phyloP scores from a whole-genome alignment of 129 eudicot species.

The Escallonia herrerae region DNA sequence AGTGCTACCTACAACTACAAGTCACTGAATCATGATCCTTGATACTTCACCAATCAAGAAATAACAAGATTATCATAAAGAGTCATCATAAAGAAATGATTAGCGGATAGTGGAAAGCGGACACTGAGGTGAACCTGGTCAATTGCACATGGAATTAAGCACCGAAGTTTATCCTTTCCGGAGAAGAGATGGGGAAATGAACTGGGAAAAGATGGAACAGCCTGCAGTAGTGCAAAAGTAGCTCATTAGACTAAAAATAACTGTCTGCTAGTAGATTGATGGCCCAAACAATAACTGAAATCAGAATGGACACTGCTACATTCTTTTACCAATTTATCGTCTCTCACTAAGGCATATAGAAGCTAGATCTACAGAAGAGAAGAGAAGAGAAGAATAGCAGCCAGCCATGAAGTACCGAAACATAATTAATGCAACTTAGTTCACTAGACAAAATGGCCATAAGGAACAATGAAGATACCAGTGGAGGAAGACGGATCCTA shows the following conservation, averaged over 20 bases:
- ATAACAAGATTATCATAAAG: not conserved
- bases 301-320: not conserved
- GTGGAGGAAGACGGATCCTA: no score
- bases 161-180: constrained; percentile 72
- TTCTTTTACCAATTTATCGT: no score
- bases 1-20: no score
- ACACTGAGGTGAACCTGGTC: constrained; percentile 58
- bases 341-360: no score
- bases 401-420: no score
- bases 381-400: no score
- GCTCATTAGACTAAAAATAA: not conserved
- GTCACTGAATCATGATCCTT: not conserved
- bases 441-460: no score
- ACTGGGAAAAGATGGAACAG: constrained; percentile 93
- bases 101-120: not conserved
- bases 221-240: constrained; percentile 36
- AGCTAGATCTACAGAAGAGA: no score
- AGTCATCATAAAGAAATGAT: no score
- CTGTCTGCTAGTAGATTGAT: not conserved
- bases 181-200: constrained; percentile 92
- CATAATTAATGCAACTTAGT: no score
- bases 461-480: no score
- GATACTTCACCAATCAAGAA: not conserved
- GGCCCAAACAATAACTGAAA: not conserved
- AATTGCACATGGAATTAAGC: constrained; percentile 95